phyloP scores from a whole-genome alignment of 202 grass and related monocot genomes.

The Panicum hallii region DNA sequence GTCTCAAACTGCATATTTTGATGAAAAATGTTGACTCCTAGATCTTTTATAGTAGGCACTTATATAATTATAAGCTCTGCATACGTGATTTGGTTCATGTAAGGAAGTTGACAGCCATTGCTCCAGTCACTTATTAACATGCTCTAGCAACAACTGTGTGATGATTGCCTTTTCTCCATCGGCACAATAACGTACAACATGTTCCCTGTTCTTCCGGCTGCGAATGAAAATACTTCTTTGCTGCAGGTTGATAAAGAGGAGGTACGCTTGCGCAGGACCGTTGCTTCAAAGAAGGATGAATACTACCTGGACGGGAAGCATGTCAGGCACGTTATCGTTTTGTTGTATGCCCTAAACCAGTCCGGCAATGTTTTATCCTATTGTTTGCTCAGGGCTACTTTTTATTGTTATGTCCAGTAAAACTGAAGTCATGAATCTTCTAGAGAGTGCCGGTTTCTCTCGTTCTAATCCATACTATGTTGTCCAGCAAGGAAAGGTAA shows the following conservation, averaged over 20 bases:
- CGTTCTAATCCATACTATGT: conserved; percentile 99
- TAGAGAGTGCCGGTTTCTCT: conserved; percentile 99
- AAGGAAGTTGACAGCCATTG: not conserved
- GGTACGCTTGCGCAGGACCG: conserved; percentile 88
- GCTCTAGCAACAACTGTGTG: not conserved
- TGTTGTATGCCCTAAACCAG: conserved; percentile 39
- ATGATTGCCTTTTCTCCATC: conserved; percentile 4
- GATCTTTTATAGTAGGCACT: conserved; percentile 13
- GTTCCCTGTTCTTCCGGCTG: not conserved
- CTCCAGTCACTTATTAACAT: conserved; percentile 26
- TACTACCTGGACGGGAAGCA: conserved; percentile 96
- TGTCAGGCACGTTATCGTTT: conserved; percentile 64
- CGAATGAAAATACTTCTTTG: conserved; percentile 37
- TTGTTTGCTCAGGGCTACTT: conserved; percentile 27
- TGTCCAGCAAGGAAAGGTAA: conserved; percentile 98
- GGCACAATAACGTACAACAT: conserved; percentile 16
- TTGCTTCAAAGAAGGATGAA: conserved; percentile 97
- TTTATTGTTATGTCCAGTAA: conserved; percentile 66
- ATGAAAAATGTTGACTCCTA: conserved; percentile 9
- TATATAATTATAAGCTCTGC: conserved; percentile 19
- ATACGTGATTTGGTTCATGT: not conserved
- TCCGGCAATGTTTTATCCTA: conserved; percentile 11
- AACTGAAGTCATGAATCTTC: conserved; percentile 99
- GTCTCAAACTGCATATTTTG: conserved; percentile 38
- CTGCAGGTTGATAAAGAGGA: conserved; percentile 95